phyloP scores from a whole-genome alignment of 228 moss, liverwort and hornwort species.

The Sphagnum magellanicum region DNA sequence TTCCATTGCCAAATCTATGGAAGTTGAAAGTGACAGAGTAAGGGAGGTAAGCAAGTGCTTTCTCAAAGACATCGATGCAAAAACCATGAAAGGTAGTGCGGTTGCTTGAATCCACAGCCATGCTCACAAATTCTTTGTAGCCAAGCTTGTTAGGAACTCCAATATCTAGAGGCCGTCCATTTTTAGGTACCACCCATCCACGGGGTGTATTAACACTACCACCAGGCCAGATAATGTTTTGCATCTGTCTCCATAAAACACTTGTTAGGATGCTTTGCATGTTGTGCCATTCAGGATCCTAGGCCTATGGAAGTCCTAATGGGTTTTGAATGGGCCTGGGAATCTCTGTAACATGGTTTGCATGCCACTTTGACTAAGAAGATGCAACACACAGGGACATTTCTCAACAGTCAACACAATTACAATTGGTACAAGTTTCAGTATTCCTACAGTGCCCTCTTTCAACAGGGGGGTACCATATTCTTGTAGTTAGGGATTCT shows the following conservation, averaged over 20 bases:
- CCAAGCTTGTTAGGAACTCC: constrained; percentile 78
- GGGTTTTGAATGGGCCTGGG: constrained; percentile 3
- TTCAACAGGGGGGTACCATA: too few relatives aligned
- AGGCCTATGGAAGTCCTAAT: not conserved
- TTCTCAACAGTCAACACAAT: too few relatives aligned
- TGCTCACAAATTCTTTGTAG: constrained; percentile 66
- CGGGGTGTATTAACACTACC: constrained; percentile 52
- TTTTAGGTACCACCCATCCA: constrained; percentile 84
- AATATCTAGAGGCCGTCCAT: constrained; percentile 62
- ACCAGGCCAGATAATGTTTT: constrained; percentile 83
- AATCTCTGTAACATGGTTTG: not conserved
- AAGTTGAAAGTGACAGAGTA: constrained; percentile 70
- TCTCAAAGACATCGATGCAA: constrained; percentile 79
- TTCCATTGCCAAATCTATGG: constrained; percentile 69
- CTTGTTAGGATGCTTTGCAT: not conserved
- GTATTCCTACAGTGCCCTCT: too few relatives aligned
- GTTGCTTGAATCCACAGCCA: constrained; percentile 31
- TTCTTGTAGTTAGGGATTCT: too few relatives aligned
- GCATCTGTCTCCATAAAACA: constrained; percentile 24
- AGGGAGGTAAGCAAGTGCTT: constrained; percentile 63
- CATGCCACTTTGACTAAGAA: too few relatives aligned
- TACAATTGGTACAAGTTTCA: too few relatives aligned
- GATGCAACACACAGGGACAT: too few relatives aligned
- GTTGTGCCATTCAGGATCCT: not conserved
- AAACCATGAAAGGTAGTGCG: constrained; percentile 65